A percentile compares a stretch with the other conserved stretches of the same genome.
Evolutionary conservation across 2,329 filamentous ascomycete genomes (phyloP).

Genomic region (Fusarium chaquense): DNA sequence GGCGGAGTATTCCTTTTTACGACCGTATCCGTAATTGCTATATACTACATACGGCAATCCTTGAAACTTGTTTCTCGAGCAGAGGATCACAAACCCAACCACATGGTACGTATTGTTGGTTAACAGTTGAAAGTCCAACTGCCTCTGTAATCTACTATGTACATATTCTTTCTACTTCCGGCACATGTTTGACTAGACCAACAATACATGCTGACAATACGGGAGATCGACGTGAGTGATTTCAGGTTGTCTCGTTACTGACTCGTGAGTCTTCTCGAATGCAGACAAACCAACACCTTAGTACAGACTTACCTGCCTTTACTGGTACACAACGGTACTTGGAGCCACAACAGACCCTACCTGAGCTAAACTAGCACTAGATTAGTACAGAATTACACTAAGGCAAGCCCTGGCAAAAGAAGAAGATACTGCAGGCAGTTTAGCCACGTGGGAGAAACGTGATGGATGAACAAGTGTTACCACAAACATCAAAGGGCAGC

Average conservation of each 20-base stretch:
- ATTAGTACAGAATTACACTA: neutral
- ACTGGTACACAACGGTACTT: neutral
- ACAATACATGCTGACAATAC: conserved; percentile 31
- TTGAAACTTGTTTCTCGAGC: neutral
- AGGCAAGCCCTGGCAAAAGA: neutral
- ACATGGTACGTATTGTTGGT: neutral
- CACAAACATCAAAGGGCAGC: neutral
- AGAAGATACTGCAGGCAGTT: conserved; percentile 22
- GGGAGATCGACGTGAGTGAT: conserved; percentile 47
- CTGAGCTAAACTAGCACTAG: neutral
- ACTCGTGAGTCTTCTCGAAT: conserved; percentile 36
- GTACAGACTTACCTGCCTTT: neutral
- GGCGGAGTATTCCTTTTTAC: conserved; percentile 1
- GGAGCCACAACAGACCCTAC: neutral
- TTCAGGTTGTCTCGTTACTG: conserved; percentile 23
- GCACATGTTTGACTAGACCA: conserved; percentile 2
- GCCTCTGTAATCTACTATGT: neutral
- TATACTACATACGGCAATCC: neutral
- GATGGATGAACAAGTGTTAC: conserved; percentile 23
- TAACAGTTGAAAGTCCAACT: conserved; percentile 1
- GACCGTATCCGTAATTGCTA: neutral
- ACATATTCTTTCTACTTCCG: neutral
- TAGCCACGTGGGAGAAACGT: conserved; percentile 47
- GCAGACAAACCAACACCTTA: neutral
- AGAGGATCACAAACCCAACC: neutral